Percentiles rank a stretch among this genome's conserved stretches.
Evolutionary conservation across 1,284 basidiomycete species (phyloP).

Genomic region (Rhodotorula sp.): DNA sequence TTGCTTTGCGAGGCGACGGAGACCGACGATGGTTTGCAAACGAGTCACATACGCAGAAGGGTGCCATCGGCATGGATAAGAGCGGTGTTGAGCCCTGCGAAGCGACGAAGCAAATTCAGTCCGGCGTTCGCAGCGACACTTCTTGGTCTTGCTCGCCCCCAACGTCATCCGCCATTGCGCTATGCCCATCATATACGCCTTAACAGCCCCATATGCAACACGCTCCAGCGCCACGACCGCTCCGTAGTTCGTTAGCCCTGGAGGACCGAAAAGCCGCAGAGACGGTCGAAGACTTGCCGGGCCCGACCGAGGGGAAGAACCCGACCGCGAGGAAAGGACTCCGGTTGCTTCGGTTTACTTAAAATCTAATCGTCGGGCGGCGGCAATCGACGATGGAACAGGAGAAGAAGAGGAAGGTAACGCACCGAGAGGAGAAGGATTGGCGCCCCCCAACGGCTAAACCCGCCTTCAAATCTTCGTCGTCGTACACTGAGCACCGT

Average conservation of each 20-base stretch:
- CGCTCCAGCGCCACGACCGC: not conserved
- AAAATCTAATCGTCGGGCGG: conserved; percentile 4
- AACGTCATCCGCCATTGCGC: not conserved
- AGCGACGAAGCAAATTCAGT: not conserved
- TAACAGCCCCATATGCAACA: conserved; percentile 21
- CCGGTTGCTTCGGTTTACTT: conserved; percentile 19
- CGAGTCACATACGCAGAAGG: too few relatives aligned
- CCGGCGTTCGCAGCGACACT: not conserved
- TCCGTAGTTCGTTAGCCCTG: not conserved
- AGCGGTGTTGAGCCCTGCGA: too few relatives aligned
- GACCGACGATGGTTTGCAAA: too few relatives aligned
- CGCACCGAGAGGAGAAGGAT: not conserved
- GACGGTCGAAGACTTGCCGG: too few relatives aligned
- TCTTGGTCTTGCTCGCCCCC: not conserved
- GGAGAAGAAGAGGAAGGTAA: not conserved
- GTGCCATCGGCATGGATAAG: too few relatives aligned
- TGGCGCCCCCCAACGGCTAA: not conserved
- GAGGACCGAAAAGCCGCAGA: too few relatives aligned
- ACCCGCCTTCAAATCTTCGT: not conserved
- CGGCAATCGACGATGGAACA: not conserved
- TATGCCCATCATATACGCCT: conserved; percentile 26
- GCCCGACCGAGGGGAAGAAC: not conserved
- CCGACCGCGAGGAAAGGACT: too few relatives aligned
- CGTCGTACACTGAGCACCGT: too few relatives aligned
- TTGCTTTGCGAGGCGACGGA: too few relatives aligned